Evolutionary conservation across 1,284 basidiomycete species (phyloP).

Genomic region (Taiwanofungus camphoratus): DNA sequence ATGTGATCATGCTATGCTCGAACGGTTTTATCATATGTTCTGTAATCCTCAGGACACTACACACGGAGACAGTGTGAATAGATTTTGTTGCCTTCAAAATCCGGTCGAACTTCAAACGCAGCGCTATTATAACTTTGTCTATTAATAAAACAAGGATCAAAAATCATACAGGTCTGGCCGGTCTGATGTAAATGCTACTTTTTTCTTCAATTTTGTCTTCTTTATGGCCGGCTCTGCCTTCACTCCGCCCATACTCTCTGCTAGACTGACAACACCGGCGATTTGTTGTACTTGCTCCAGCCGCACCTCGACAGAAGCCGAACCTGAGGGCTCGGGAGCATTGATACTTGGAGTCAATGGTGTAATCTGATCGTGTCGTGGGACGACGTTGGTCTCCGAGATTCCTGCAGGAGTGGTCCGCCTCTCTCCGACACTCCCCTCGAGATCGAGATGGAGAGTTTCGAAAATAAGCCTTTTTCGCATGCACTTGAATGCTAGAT

Average conservation of each 20-base stretch:
- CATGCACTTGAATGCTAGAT: conserved; percentile 91
- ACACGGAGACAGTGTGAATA: too few relatives aligned
- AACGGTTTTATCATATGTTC: too few relatives aligned
- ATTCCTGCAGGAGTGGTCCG: conserved; percentile 55
- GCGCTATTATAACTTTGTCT: neutral
- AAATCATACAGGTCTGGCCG: conserved; percentile 61
- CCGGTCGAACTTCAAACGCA: too few relatives aligned
- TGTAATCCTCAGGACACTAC: too few relatives aligned
- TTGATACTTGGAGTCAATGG: neutral
- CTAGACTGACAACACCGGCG: conserved; percentile 6
- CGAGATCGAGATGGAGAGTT: conserved; percentile 88
- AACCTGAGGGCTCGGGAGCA: conserved; percentile 6
- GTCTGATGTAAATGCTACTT: conserved; percentile 65
- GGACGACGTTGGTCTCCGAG: conserved; percentile 18
- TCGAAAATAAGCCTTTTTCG: conserved; percentile 86
- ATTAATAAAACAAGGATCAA: conserved; percentile 19
- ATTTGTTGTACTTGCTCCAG: conserved; percentile 19
- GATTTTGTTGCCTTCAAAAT: too few relatives aligned
- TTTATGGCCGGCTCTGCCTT: conserved; percentile 29
- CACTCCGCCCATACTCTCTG: conserved; percentile 10
- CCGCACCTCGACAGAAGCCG: conserved; percentile 25
- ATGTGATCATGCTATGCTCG: too few relatives aligned
- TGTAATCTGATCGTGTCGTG: conserved; percentile 10
- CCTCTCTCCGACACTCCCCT: conserved; percentile 86
- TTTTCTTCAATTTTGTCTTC: conserved; percentile 53